Conservation (phyloP, 495 filamentous ascomycete genomes). For the Aspergillus carlsbadensis region DNA sequence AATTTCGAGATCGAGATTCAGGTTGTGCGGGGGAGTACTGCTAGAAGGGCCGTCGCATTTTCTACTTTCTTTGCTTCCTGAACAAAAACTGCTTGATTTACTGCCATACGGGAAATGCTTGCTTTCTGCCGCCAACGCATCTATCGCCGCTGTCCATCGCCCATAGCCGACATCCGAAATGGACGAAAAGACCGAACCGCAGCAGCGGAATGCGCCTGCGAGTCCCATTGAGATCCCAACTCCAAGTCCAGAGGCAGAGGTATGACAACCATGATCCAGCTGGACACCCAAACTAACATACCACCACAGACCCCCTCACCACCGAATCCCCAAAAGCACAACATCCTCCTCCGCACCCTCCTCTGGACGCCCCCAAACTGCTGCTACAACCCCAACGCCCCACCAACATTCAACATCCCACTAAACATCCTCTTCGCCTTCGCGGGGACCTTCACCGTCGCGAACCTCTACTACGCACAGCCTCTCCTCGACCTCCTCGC, state of each 20-base stretch:
- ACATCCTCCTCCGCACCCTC: constrained; percentile 28
- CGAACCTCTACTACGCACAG: constrained; percentile 73
- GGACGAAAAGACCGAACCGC: constrained; percentile 1
- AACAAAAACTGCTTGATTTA: too few relatives aligned
- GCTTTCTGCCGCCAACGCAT: neutral
- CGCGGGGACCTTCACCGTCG: constrained; percentile 38
- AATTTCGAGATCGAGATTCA: too few relatives aligned
- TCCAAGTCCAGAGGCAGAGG: too few relatives aligned
- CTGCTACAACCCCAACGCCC: constrained; percentile 55
- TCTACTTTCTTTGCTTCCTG: too few relatives aligned
- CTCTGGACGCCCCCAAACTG: constrained; percentile 55
- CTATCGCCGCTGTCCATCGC: neutral
- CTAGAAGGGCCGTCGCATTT: too few relatives aligned
- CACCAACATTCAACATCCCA: constrained; percentile 56
- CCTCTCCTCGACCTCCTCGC: constrained; percentile 66
- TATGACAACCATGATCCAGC: too few relatives aligned
- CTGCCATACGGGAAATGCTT: neutral
- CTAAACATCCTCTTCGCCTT: constrained; percentile 62
- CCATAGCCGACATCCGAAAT: neutral
- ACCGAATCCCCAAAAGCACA: neutral
- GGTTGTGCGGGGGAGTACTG: too few relatives aligned
- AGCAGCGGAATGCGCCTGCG: neutral
- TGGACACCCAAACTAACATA: neutral
- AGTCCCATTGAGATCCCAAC: too few relatives aligned
- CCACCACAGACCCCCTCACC: neutral